These are phyloP conservation scores for Avena eriantha DNA, from an alignment of 176 grass and related monocot species.

Conservation along the genomic window DNA sequence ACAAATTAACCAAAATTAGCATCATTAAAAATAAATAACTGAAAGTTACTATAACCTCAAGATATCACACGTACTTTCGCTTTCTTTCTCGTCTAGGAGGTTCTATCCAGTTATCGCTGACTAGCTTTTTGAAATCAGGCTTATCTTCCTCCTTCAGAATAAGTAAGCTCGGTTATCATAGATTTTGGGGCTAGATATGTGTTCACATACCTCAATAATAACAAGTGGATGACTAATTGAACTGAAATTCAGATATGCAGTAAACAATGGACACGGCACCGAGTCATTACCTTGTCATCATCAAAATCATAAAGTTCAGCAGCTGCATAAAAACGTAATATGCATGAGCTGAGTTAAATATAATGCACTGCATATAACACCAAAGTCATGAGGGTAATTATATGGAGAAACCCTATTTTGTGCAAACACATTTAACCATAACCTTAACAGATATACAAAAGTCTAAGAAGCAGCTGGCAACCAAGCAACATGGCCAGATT, in stretches of 20 bases:
- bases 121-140: conserved; percentile 79
- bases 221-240: conserved; percentile 11
- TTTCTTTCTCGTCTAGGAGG: conserved; percentile 83
- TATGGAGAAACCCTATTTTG: background rate
- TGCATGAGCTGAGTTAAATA: conserved; percentile 30
- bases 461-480: background rate
- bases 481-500: background rate
- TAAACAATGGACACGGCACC: conserved; percentile 21
- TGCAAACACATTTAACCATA: conserved; percentile 10
- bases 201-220: conserved; percentile 16
- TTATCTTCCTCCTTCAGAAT: conserved; percentile 75
- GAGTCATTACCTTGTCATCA: conserved; percentile 68
- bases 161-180: background rate
- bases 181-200: conserved; percentile 13
- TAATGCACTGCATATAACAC: background rate
- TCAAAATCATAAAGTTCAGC: conserved; percentile 87
- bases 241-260: conserved; percentile 24
- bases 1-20: conserved; percentile 25
- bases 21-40: conserved; percentile 19
- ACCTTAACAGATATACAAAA: conserved; percentile 1
- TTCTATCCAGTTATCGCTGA: conserved; percentile 81
- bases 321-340: conserved; percentile 60
- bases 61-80: conserved; percentile 62
- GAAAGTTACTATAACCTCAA: conserved; percentile 13
- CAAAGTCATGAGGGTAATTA: conserved; percentile 9